Base-by-base conservation (phyloP, 2,329 filamentous ascomycete species). In the Zymoseptoria pseudotritici region DNA sequence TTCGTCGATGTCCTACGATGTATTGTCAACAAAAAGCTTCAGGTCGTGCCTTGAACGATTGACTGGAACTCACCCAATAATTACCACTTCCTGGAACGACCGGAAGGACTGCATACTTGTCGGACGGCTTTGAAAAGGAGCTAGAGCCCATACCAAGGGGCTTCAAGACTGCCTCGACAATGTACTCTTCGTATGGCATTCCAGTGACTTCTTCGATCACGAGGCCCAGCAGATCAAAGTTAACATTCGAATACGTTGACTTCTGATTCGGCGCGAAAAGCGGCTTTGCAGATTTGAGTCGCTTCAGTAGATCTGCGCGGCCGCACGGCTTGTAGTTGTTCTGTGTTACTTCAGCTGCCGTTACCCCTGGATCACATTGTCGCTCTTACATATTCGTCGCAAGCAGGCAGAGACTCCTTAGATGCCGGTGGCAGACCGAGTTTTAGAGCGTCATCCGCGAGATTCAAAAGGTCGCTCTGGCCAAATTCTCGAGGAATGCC, bases 221-320 rank as follows among this genome's bases (percentile, higher is more conserved):
- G 7, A 77, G 67, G 1, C 76, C 76, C 1, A 79, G 71, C 6
- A 79, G 59, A 46, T 75, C 73, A 56, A 73, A 78, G 11, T 71
- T 73, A 17, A 75, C 54, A 53, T 79, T 78, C 3, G 73, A 74
- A 61, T 79, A 79, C 0, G 75, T 75, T 2, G 73, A 75, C 64
- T 73, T 68, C 57, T 76, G 74, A 55, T 77, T 77, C 0, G 76
- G 75, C 1, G 75, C 75, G 56, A 77, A 77, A 17, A 77, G 49
- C 0, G 76, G 76, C 7, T 66, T 58, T 52, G 67, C 63, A 17
- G 64, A 56, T 42, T 70, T 73, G 53, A 77, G 53, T 3, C 65
- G 60, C 3, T 69, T 24, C 8, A 77, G 62, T 10, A 77, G 61
- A 46, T 78, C 74, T 68, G 51, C 19, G 17, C 62, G 55, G 53